A percentile compares a stretch with the other conserved stretches of the same genome.
Evolutionary conservation across 208 protist genomes (phyloP).

Genomic region (Leishmania arabica): DNA sequence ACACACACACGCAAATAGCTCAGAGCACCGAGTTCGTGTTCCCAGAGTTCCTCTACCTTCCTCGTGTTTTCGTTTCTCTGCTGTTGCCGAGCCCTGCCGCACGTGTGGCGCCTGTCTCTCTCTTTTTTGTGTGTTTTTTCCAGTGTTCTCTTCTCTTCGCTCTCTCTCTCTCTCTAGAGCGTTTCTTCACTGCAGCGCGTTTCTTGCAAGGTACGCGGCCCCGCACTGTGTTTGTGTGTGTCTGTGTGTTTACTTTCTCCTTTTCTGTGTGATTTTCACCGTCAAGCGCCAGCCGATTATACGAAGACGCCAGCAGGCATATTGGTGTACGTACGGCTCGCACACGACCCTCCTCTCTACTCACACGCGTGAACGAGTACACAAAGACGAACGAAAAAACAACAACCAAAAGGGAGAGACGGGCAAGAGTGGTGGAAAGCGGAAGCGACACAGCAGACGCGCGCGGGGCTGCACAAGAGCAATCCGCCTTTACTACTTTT

Average conservation of each 20-base stretch:
- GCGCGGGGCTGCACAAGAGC: background rate
- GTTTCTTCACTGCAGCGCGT: background rate
- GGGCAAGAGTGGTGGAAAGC: background rate
- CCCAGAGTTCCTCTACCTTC: background rate
- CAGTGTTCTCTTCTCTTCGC: background rate
- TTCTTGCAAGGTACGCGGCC: background rate
- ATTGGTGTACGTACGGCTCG: background rate
- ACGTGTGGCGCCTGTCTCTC: background rate
- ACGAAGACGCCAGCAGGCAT: background rate
- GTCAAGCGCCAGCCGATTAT: background rate
- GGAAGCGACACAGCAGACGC: background rate
- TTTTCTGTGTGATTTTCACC: background rate
- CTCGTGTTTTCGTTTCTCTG: background rate
- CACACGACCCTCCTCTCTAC: background rate
- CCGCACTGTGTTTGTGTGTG: background rate
- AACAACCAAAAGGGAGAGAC: background rate
- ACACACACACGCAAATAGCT: background rate
- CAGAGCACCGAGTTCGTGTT: background rate
- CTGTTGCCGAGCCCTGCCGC: background rate
- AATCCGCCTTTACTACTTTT: background rate
- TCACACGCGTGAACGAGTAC: background rate
- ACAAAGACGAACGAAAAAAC: background rate
- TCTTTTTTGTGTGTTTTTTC: background rate
- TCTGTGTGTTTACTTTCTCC: background rate
- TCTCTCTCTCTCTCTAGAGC: background rate